Evolutionary conservation across 176 grass and related monocot species (phyloP).

Genomic region (Avena sativa): DNA sequence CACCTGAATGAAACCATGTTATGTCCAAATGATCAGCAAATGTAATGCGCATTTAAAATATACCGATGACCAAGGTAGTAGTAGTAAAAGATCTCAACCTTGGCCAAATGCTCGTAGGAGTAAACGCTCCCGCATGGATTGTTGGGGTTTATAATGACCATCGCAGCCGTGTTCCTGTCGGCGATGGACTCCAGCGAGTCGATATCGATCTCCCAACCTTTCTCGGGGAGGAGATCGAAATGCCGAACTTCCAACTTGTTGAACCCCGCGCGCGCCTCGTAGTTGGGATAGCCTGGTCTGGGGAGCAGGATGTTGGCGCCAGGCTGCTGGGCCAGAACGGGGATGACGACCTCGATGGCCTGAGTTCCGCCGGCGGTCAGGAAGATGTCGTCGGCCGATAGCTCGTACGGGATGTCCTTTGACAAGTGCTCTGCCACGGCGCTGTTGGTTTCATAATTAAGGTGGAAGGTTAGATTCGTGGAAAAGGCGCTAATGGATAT

Average conservation of each 20-base stretch:
- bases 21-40: not conserved
- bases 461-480: not conserved
- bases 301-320: slow-evolving; percentile 70
- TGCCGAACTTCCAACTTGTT: slow-evolving; percentile 45
- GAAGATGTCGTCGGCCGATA: slow-evolving; percentile 59
- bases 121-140: slow-evolving; percentile 76
- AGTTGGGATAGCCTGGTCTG: slow-evolving; percentile 52
- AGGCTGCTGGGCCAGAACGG: slow-evolving; percentile 35
- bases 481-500: not conserved
- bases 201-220: slow-evolving; percentile 61
- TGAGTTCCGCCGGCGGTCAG: slow-evolving; percentile 62
- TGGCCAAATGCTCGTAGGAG: slow-evolving; percentile 48
- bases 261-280: slow-evolving; percentile 41
- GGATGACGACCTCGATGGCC: slow-evolving; percentile 62
- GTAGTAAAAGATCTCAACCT: slow-evolving; percentile 26
- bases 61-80: not conserved
- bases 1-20: slow-evolving; percentile 22
- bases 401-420: slow-evolving; percentile 46
- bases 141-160: slow-evolving; percentile 65
- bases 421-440: slow-evolving; percentile 61
- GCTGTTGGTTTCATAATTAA: slow-evolving; percentile 12
- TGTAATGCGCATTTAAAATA: not conserved
- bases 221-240: slow-evolving; percentile 62
- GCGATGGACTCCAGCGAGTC: slow-evolving; percentile 55
- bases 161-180: slow-evolving; percentile 62